These are phyloP conservation scores for Debaryomyces udenii DNA, from an alignment of 1,139 yeast species.

Conservation along the genomic window DNA sequence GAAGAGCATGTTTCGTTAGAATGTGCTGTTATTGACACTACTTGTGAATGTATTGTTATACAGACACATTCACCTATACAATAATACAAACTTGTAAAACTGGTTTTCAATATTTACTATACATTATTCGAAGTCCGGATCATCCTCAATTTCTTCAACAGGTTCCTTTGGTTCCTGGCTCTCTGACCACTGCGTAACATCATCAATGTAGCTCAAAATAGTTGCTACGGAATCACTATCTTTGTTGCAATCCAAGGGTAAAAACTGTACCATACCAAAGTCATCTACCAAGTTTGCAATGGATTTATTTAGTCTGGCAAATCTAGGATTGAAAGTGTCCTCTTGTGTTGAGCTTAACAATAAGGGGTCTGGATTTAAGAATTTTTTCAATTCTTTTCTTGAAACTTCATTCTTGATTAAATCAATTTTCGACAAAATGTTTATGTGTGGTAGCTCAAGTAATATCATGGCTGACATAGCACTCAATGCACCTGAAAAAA, in stretches of 20 bases:
- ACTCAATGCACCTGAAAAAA: constrained; percentile 90
- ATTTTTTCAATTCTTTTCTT: constrained; percentile 76
- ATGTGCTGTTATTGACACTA: too few relatives aligned
- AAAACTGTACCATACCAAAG: constrained; percentile 97
- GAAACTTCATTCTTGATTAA: constrained; percentile 76
- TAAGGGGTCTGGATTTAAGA: constrained; percentile 89
- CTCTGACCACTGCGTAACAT: constrained; percentile 97
- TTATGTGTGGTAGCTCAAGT: constrained; percentile 91
- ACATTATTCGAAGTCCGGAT: constrained; percentile 10
- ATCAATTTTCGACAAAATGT: constrained; percentile 84
- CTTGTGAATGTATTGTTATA: too few relatives aligned
- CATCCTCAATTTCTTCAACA: constrained; percentile 63
- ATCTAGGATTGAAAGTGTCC: constrained; percentile 67
- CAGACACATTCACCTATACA: too few relatives aligned
- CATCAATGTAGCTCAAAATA: constrained; percentile 90
- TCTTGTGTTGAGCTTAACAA: constrained; percentile 46
- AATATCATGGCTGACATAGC: constrained; percentile 99
- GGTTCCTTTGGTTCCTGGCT: constrained; percentile 97
- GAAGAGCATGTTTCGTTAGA: too few relatives aligned
- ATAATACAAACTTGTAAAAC: too few relatives aligned
- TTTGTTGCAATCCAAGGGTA: constrained; percentile 80
- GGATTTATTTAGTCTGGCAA: constrained; percentile 70
- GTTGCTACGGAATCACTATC: constrained; percentile 77
- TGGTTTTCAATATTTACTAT: too few relatives aligned
- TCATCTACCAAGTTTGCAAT: constrained; percentile 93